Percentiles rank a stretch among this genome's conserved stretches.
Conservation (phyloP, 2,329 filamentous ascomycete species). For the Calonectria honghensis region DNA sequence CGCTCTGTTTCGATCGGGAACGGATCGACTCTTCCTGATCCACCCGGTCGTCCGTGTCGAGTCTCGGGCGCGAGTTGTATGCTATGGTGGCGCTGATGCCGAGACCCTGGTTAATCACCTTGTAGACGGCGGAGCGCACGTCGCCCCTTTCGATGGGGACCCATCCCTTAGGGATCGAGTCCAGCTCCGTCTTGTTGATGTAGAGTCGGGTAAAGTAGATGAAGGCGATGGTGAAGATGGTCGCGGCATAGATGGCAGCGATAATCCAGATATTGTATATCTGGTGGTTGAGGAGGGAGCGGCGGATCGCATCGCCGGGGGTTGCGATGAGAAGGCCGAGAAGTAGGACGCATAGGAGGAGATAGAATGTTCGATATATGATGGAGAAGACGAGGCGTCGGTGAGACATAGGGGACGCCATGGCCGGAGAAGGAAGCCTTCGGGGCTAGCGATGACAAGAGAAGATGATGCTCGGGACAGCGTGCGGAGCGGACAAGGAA, state of each 20-base stretch:
- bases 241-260: slow-evolving; percentile 83
- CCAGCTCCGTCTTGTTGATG: slow-evolving; percentile 86
- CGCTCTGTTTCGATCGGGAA: slow-evolving; percentile 47
- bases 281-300: slow-evolving; percentile 80
- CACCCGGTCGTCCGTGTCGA: slow-evolving; percentile 46
- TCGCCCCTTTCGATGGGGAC: slow-evolving; percentile 91
- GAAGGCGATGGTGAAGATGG: slow-evolving; percentile 80
- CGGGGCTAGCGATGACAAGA: slow-evolving; percentile 24
- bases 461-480: slow-evolving; percentile 15
- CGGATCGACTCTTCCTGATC: slow-evolving; percentile 45
- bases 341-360: slow-evolving; percentile 83
- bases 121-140: slow-evolving; percentile 82
- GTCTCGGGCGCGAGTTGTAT: slow-evolving; percentile 73
- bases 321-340: slow-evolving; percentile 85
- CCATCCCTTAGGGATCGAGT: slow-evolving; percentile 89
- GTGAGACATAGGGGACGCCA: slow-evolving; percentile 62
- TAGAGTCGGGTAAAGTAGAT: slow-evolving; percentile 91
- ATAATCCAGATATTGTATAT: slow-evolving; percentile 90
- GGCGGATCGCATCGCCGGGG: slow-evolving; percentile 87
- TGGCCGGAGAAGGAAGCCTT: slow-evolving; percentile 39
- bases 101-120: slow-evolving; percentile 83
- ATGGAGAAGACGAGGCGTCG: slow-evolving; percentile 81
- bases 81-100: slow-evolving; percentile 87
- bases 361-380: slow-evolving; percentile 87
- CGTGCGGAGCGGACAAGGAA: slow-evolving; percentile 32